A percentile compares a stretch with the other conserved stretches of the same genome.
Evolutionary conservation across 2,329 filamentous ascomycete species (phyloP).

Genomic region (Ambrosiella beaveri): DNA sequence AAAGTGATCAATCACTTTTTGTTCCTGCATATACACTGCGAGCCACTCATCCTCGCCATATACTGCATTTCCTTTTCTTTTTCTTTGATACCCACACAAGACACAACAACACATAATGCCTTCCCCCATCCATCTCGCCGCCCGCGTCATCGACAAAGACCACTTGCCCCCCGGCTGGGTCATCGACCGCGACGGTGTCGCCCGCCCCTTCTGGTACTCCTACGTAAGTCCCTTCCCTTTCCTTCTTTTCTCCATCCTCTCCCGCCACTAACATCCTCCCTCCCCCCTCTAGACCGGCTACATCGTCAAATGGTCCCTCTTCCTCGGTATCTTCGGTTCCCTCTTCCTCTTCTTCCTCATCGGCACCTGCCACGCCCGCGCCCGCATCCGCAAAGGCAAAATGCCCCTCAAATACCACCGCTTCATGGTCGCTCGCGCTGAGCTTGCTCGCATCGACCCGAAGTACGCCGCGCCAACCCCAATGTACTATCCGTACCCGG

Average conservation of each 20-base stretch:
- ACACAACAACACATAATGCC: not conserved
- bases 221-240: conserved; percentile 11
- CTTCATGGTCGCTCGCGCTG: conserved; percentile 33
- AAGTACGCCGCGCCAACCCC: conserved; percentile 29
- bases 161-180: conserved; percentile 17
- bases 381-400: conserved; percentile 46
- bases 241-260: not conserved
- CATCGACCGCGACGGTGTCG: conserved; percentile 15
- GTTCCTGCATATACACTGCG: not conserved
- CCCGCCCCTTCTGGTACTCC: conserved; percentile 18
- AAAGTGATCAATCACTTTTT: not conserved
- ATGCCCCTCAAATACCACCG: conserved; percentile 53
- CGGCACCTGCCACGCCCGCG: conserved; percentile 54
- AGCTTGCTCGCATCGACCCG: conserved; percentile 31
- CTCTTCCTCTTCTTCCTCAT: conserved; percentile 46
- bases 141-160: not conserved
- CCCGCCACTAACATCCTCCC: conserved; percentile 8
- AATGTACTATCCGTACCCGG: conserved; percentile 23
- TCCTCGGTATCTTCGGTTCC: conserved; percentile 41
- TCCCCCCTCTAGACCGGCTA: conserved; percentile 33
- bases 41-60: not conserved
- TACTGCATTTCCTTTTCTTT: not conserved
- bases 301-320: conserved; percentile 55
- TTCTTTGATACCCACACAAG: not conserved
- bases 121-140: not conserved